These are phyloP conservation scores for Hyphodiscus sp. DNA, from an alignment of 2,329 filamentous ascomycete genomes.

Conservation along the genomic window DNA sequence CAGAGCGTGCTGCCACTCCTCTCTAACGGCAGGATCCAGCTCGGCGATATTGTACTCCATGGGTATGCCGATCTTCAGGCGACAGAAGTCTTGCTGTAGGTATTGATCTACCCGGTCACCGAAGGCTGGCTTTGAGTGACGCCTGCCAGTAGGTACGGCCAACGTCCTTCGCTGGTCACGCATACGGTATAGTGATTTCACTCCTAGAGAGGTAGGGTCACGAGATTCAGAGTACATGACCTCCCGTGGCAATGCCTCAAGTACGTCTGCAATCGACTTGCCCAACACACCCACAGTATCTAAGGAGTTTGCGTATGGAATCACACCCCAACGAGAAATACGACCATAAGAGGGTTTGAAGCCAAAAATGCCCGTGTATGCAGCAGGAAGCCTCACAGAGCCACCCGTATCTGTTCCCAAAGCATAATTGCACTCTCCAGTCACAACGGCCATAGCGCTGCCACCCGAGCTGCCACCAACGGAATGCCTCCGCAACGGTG, in stretches of 20 bases:
- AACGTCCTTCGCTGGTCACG: slow-evolving; percentile 1
- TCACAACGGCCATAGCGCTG: slow-evolving; percentile 77
- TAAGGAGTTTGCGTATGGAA: slow-evolving; percentile 68
- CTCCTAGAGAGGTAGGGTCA: slow-evolving; percentile 49
- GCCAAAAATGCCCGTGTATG: slow-evolving; percentile 61
- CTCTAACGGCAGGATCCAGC: slow-evolving; percentile 61
- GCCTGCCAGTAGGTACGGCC: neutral
- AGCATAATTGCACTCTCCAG: slow-evolving; percentile 52
- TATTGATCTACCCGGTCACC: neutral
- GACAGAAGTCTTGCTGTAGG: neutral
- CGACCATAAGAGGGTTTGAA: slow-evolving; percentile 70
- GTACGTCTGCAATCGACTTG: slow-evolving; percentile 32
- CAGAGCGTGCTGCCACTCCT: slow-evolving; percentile 62
- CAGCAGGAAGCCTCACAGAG: slow-evolving; percentile 62
- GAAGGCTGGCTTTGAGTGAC: neutral
- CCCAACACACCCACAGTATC: slow-evolving; percentile 65
- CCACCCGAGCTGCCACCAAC: slow-evolving; percentile 90
- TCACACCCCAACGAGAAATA: slow-evolving; percentile 61
- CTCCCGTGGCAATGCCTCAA: slow-evolving; percentile 23
- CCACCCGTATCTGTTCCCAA: slow-evolving; percentile 86
- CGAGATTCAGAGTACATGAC: slow-evolving; percentile 10
- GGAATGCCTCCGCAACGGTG: slow-evolving; percentile 36
- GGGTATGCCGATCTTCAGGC: slow-evolving; percentile 48
- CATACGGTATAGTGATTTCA: slow-evolving; percentile 34
- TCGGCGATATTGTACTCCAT: slow-evolving; percentile 85